Base-by-base conservation (phyloP, 805 yeast species). In the Candida xiaguanensis region DNA sequence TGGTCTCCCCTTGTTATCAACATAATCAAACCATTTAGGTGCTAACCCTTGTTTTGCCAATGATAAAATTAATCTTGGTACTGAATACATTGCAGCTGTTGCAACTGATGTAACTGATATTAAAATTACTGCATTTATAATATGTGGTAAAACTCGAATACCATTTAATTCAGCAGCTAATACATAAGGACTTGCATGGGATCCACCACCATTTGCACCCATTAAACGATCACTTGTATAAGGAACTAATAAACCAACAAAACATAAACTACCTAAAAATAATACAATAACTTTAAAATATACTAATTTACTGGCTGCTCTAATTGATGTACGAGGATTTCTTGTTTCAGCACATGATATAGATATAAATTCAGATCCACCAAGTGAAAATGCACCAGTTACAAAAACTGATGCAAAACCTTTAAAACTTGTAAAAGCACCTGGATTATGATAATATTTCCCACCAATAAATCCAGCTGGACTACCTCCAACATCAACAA, bases 11-110 rank as follows among this genome's bases (percentile, higher is more conserved):
- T 49, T 38, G 40, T 59, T 62, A 52, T 67, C 74, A 31, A 67
- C 63, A 42, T 61, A 67, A 47, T 64, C 59, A 44, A 67, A 67
- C 40, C 52, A 56, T 27, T 40, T 36, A 11, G 72, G 72, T 2
- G 70, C 72, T 47, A 65, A 59, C 8, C 68, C 68, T 44, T 67
- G 72, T 39, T 63, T 67, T 7, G 71, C 51, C 44, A 67, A 58
- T 6, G 74, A 65, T 39, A 63, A 67, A 40, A 67, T 55, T 35
- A 68, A 63, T 50, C 74, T 54, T 18, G 71, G 67, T 28, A 64
- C 58, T 3, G 70, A 63, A 50, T 67, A 67, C 48, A 67, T 61
- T 15, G 72, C 64, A 13, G 71, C 61, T 26, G 62, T 61, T 3
- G 69, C 72, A 36, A 67, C 71, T 26, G 71, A 64, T 15, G 70